Percentiles rank a stretch among this genome's conserved stretches.
phyloP scores from a whole-genome alignment of 495 filamentous ascomycete genomes.

The Amphirosellinia nigrospora region DNA sequence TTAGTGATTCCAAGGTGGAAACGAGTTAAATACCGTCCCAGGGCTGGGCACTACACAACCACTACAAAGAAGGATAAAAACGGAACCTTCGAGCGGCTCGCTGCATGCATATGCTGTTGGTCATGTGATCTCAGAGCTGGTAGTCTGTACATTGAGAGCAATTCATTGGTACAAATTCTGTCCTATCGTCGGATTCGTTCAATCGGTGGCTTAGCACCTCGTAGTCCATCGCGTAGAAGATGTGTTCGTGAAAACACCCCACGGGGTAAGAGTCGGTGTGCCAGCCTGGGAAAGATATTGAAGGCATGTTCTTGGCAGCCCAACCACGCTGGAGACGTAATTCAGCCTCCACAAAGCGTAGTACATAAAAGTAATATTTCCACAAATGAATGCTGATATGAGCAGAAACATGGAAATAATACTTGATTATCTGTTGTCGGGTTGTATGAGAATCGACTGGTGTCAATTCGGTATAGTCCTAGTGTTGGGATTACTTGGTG shows the following conservation, averaged over 20 bases:
- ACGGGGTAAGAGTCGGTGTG: constrained; percentile 21
- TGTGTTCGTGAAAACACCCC: constrained; percentile 14
- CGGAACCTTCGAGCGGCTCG: constrained; percentile 44
- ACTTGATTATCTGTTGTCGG: not conserved
- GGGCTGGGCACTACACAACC: constrained; percentile 14
- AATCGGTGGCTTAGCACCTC: constrained; percentile 15
- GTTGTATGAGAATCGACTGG: not conserved
- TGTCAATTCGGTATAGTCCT: not conserved
- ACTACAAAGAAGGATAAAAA: constrained; percentile 31
- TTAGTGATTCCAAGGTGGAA: not conserved
- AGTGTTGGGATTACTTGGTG: not conserved
- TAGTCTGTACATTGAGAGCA: constrained; percentile 13
- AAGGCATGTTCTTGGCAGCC: constrained; percentile 4
- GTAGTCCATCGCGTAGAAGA: not conserved
- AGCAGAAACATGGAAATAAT: not conserved
- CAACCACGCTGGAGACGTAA: not conserved
- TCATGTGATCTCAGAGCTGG: constrained; percentile 36
- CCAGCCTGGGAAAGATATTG: not conserved
- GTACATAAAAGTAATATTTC: not conserved
- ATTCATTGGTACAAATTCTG: constrained; percentile 30
- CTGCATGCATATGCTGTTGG: constrained; percentile 41
- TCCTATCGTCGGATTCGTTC: constrained; percentile 23
- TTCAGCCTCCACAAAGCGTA: not conserved
- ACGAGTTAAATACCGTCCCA: not conserved
- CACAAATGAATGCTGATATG: constrained; percentile 18